A percentile compares a stretch with the other conserved stretches of the same genome.
phyloP scores from a whole-genome alignment of 371 early-diverging fungal species.

The Ordospora pajunii region DNA sequence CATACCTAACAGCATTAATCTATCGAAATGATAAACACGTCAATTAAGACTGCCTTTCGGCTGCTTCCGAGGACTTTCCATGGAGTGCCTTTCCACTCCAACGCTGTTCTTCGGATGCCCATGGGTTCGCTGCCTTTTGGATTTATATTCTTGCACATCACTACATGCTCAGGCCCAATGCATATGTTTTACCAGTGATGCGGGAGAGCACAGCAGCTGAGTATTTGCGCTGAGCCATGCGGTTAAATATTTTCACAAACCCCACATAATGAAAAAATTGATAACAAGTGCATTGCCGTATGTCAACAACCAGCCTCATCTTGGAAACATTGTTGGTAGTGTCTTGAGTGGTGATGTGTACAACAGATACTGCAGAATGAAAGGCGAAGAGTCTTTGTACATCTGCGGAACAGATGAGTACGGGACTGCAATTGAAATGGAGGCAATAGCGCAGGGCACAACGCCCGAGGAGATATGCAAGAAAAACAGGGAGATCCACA shows the following conservation, averaged over 20 bases:
- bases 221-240: too few species aligned
- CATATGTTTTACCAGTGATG: too few species aligned
- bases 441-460: conserved; percentile 66
- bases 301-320: conserved; percentile 97
- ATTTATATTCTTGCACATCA: too few species aligned
- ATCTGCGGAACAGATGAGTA: conserved; percentile 99
- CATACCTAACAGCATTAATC: conserved; percentile 58
- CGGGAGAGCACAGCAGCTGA: too few species aligned
- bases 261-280: conserved; percentile 59
- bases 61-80: conserved; percentile 59
- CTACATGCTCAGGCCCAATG: too few species aligned
- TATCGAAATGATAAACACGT: conserved; percentile 38
- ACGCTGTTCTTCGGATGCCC: conserved; percentile 53
- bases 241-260: not conserved
- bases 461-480: conserved; percentile 80
- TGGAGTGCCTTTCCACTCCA: conserved; percentile 39
- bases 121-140: not conserved
- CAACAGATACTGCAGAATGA: conserved; percentile 78
- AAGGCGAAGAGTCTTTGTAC: conserved; percentile 78
- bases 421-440: conserved; percentile 98
- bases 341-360: conserved; percentile 93
- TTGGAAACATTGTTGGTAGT: conserved; percentile 97
- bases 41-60: conserved; percentile 49
- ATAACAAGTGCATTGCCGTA: conserved; percentile 96
- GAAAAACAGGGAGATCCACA: conserved; percentile 81